A percentile compares a stretch with the other conserved stretches of the same genome.
phyloP scores from a whole-genome alignment of 208 protist genomes.

The Leptomonas pyrrhocoris region DNA sequence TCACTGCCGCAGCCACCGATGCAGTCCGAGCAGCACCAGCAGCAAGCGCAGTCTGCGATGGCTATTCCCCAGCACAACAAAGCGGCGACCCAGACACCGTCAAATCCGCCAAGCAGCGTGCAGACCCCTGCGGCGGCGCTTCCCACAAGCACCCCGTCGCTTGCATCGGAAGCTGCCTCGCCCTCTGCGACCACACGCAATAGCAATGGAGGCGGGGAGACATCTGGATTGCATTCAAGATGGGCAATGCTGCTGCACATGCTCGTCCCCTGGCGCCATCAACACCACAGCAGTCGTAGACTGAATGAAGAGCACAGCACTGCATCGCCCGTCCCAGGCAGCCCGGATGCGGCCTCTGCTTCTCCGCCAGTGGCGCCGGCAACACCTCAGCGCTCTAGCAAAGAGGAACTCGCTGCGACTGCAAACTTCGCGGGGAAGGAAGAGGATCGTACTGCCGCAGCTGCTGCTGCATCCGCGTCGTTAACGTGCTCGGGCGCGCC shows the following conservation, averaged over 20 bases:
- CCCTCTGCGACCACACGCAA: neutral
- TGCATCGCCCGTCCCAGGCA: neutral
- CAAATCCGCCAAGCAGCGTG: neutral
- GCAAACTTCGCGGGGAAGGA: neutral
- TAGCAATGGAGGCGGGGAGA: neutral
- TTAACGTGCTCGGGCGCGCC: constrained; percentile 22
- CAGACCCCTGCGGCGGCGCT: neutral
- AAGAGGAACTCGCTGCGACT: neutral
- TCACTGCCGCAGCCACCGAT: neutral
- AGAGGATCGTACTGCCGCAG: neutral
- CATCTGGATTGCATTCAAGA: neutral
- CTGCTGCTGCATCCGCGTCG: neutral
- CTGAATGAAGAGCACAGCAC: neutral
- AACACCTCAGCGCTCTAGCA: neutral
- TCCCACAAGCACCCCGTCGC: neutral
- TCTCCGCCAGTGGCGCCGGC: neutral
- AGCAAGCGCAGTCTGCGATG: neutral
- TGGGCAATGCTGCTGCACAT: constrained; percentile 9
- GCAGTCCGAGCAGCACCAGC: neutral
- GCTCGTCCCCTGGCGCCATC: neutral
- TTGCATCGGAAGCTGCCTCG: neutral
- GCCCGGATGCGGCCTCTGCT: neutral
- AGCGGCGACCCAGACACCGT: neutral
- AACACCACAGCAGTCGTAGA: neutral
- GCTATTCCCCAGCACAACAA: neutral